Evolutionary conservation across 1,284 basidiomycete genomes (phyloP).

Genomic region (Xerocomus nothofagi): DNA sequence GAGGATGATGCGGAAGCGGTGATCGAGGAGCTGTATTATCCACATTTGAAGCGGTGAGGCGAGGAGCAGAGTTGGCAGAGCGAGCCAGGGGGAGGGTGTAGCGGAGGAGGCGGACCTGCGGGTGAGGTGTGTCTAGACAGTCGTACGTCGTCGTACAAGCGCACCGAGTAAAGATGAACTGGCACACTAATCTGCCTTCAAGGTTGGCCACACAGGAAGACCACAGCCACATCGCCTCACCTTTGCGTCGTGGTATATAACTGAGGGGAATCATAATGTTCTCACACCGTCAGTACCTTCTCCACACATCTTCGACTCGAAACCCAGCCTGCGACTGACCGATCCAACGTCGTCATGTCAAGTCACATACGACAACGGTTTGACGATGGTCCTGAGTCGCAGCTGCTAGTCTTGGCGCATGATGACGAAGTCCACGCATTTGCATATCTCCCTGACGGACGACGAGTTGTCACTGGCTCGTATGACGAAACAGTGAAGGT

Average conservation of each 20-base stretch:
- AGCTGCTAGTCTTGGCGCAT: background rate
- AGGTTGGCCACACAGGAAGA: too few species aligned
- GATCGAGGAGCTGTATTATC: constrained; percentile 69
- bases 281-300: background rate
- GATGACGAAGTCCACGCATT: background rate
- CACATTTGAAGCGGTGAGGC: constrained; percentile 14
- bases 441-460: constrained; percentile 4
- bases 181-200: too few species aligned
- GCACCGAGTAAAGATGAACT: too few species aligned
- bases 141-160: too few species aligned
- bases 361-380: too few species aligned
- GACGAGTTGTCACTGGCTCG: background rate
- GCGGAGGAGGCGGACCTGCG: too few species aligned
- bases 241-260: too few species aligned
- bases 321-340: background rate
- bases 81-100: too few species aligned
- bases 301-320: background rate
- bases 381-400: background rate
- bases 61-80: background rate
- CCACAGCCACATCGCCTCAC: too few species aligned
- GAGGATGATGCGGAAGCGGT: constrained; percentile 82
- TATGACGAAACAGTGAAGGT: background rate
- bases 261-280: too few species aligned
- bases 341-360: background rate
- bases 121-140: too few species aligned